Evolutionary conservation across 2,329 filamentous ascomycete genomes (phyloP).

Genomic region (Pseudogymnoascus sp.): DNA sequence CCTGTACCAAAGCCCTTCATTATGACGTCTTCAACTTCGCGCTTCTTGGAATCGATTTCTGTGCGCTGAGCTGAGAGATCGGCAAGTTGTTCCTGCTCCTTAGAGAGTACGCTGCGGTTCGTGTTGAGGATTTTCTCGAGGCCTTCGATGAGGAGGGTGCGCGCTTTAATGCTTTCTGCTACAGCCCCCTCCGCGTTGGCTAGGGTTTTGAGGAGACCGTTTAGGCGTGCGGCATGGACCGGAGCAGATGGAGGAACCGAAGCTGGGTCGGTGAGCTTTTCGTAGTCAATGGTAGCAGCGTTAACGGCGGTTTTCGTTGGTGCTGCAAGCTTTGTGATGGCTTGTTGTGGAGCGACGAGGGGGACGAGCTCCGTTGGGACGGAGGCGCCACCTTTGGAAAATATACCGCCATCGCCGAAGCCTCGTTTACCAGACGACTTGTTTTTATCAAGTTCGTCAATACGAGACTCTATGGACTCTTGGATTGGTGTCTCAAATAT

Average conservation of each 20-base stretch:
- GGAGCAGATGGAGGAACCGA: slow-evolving; percentile 69
- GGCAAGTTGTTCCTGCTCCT: slow-evolving; percentile 60
- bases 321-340: slow-evolving; percentile 64
- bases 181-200: slow-evolving; percentile 85
- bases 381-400: slow-evolving; percentile 49
- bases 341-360: slow-evolving; percentile 67
- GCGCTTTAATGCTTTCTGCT: slow-evolving; percentile 80
- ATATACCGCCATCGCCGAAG: slow-evolving; percentile 61
- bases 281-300: slow-evolving; percentile 73
- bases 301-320: slow-evolving; percentile 60
- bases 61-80: slow-evolving; percentile 60
- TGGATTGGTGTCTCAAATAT: slow-evolving; percentile 82
- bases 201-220: slow-evolving; percentile 80
- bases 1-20: slow-evolving; percentile 71
- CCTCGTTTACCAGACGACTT: slow-evolving; percentile 45
- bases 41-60: slow-evolving; percentile 74
- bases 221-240: slow-evolving; percentile 84
- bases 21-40: slow-evolving; percentile 84
- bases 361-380: slow-evolving; percentile 71
- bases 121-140: slow-evolving; percentile 75
- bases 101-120: slow-evolving; percentile 61
- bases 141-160: slow-evolving; percentile 67
- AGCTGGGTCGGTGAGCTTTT: slow-evolving; percentile 69
- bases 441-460: slow-evolving; percentile 63
- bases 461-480: slow-evolving; percentile 67